Conservation (phyloP, 352 stramenopile species). For the Hyaloperonospora arabidopsidis region DNA sequence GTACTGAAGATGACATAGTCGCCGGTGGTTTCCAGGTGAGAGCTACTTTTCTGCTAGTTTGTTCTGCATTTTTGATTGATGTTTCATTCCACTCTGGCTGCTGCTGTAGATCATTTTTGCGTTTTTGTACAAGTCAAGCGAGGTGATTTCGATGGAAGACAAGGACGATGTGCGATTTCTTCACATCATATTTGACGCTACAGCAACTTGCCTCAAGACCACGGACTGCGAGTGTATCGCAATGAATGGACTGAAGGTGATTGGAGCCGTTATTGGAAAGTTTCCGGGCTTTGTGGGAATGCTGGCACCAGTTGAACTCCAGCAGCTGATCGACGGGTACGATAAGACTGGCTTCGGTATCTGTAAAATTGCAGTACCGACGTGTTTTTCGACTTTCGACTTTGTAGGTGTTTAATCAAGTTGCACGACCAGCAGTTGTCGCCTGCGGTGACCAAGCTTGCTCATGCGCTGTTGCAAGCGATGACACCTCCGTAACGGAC, state of each 20-base stretch:
- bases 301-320: conserved; percentile 17
- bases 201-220: conserved; percentile 16
- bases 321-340: conserved; percentile 33
- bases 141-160: conserved; percentile 19
- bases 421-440: conserved; percentile 29
- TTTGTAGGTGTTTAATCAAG: conserved; percentile 28
- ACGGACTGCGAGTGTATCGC: conserved; percentile 28
- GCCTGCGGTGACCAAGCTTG: conserved; percentile 30
- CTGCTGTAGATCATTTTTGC: conserved; percentile 36
- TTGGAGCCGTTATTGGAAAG: conserved; percentile 48
- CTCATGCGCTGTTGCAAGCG: conserved; percentile 45
- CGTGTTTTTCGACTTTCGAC: not conserved
- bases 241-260: conserved; percentile 52
- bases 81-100: conserved; percentile 5
- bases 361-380: not conserved
- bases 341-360: not conserved
- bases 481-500: conserved; percentile 20
- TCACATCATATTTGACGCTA: conserved; percentile 21
- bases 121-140: conserved; percentile 36
- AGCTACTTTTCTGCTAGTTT: not conserved
- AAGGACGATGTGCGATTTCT: conserved; percentile 18
- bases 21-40: conserved; percentile 31
- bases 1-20: conserved; percentile 17
- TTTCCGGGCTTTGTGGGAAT: conserved; percentile 31
- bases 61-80: not conserved